Conservation (phyloP, 371 early-diverging fungal genomes). For the Mucor piriformis region DNA sequence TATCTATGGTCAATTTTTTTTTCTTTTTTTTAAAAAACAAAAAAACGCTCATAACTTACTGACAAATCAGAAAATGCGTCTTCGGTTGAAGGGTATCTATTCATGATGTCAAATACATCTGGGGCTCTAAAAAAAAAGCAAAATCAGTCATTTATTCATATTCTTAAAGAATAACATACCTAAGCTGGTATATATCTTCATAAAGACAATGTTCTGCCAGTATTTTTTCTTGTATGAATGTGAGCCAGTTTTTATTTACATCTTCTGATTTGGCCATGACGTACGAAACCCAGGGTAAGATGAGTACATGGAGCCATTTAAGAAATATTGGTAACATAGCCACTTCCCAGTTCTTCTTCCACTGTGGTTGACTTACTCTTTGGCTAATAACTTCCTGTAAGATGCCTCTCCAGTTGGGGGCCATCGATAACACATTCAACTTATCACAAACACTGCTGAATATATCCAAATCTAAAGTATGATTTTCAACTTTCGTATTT, state of each 20-base stretch:
- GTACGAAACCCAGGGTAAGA: conserved; percentile 29
- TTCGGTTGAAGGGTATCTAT: conserved; percentile 34
- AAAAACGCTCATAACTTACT: conserved; percentile 27
- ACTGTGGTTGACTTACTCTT: background rate
- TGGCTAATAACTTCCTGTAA: conserved; percentile 7
- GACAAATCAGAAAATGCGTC: conserved; percentile 33
- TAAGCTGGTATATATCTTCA: conserved; percentile 18
- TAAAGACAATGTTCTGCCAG: conserved; percentile 26
- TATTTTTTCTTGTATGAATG: conserved; percentile 19
- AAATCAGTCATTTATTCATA: background rate
- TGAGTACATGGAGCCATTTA: conserved; percentile 26
- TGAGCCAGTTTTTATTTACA: conserved; percentile 16
- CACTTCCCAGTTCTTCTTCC: conserved; percentile 4
- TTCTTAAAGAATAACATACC: background rate
- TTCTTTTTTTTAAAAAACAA: background rate
- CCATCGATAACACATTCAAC: conserved; percentile 7
- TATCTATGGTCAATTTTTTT: background rate
- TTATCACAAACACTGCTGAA: conserved; percentile 10
- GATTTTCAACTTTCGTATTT: background rate
- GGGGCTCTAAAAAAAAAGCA: conserved; percentile 6
- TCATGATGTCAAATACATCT: conserved; percentile 43
- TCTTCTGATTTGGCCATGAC: conserved; percentile 10
- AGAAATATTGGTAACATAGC: conserved; percentile 13
- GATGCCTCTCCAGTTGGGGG: conserved; percentile 13
- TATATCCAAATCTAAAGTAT: background rate